Conservation (phyloP, 2,329 filamentous ascomycete species). For the Arthrobotrys musiformis region DNA sequence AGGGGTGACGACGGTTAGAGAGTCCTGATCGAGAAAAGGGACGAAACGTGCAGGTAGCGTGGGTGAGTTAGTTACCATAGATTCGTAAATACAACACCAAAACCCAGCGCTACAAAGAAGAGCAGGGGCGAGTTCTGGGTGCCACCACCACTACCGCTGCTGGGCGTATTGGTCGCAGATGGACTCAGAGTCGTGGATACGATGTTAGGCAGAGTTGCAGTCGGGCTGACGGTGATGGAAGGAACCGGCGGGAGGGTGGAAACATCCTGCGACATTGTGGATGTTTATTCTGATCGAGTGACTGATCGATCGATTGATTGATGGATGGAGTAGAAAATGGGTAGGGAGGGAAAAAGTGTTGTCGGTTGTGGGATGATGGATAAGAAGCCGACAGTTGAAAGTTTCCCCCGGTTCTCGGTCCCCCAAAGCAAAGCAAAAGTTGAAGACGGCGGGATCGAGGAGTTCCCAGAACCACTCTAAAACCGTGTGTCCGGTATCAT, state of each 20-base stretch:
- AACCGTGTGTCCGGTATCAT: conserved; percentile 15
- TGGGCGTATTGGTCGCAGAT: conserved; percentile 56
- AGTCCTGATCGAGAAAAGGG: background rate
- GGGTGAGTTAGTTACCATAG: conserved; percentile 75
- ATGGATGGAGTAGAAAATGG: background rate
- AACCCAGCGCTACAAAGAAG: conserved; percentile 95
- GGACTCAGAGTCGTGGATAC: background rate
- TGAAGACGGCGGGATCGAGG: conserved; percentile 22
- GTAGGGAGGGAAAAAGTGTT: conserved; percentile 16
- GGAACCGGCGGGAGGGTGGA: conserved; percentile 50
- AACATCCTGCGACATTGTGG: background rate
- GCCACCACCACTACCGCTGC: conserved; percentile 61
- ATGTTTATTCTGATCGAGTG: background rate
- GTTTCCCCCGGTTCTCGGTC: background rate
- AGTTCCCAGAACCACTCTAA: conserved; percentile 42
- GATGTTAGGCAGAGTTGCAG: conserved; percentile 25
- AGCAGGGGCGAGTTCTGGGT: conserved; percentile 78
- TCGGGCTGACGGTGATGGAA: conserved; percentile 58
- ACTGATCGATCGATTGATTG: background rate
- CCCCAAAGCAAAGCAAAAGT: background rate
- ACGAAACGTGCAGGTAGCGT: background rate
- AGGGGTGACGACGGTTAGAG: conserved; percentile 53
- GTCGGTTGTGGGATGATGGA: no score
- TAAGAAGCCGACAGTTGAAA: background rate
- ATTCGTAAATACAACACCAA: conserved; percentile 98